Percentiles rank a stretch among this genome's conserved stretches.
Evolutionary conservation across 805 yeast genomes (phyloP).

Genomic region (Saturnispora ahearnii): DNA sequence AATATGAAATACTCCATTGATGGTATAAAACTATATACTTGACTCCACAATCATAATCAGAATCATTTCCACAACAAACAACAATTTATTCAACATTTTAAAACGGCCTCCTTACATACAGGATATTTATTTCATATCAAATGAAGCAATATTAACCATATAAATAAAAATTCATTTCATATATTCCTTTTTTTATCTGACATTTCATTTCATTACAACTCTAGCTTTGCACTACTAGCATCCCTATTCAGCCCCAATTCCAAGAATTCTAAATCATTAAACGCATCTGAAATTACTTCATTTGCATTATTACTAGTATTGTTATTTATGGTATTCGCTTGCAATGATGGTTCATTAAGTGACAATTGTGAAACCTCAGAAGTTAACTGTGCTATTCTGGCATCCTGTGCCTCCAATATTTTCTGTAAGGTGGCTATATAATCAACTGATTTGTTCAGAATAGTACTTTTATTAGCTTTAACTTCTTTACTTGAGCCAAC

Average conservation of each 20-base stretch:
- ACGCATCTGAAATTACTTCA: not conserved
- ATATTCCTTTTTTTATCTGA: not conserved
- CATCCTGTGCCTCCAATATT: slow-evolving; percentile 50
- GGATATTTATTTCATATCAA: too few species aligned
- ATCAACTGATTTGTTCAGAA: slow-evolving; percentile 69
- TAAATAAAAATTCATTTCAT: not conserved
- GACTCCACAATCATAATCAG: too few species aligned
- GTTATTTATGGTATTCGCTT: not conserved
- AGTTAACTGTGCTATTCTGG: slow-evolving; percentile 34
- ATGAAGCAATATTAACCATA: too few species aligned
- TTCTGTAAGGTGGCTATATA: slow-evolving; percentile 60
- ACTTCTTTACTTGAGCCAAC: slow-evolving; percentile 41
- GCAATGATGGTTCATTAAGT: not conserved
- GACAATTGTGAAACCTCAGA: slow-evolving; percentile 6
- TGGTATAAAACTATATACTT: too few species aligned
- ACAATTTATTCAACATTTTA: too few species aligned
- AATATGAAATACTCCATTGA: too few species aligned
- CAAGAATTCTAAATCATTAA: slow-evolving; percentile 6
- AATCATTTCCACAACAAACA: too few species aligned
- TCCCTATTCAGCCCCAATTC: slow-evolving; percentile 3
- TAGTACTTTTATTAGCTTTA: slow-evolving; percentile 76
- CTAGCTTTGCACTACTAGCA: not conserved
- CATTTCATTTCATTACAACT: not conserved
- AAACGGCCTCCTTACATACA: too few species aligned
- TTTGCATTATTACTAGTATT: slow-evolving; percentile 3